Conservation (phyloP, 805 yeast species). For the Schizosaccharomyces japonicus region DNA sequence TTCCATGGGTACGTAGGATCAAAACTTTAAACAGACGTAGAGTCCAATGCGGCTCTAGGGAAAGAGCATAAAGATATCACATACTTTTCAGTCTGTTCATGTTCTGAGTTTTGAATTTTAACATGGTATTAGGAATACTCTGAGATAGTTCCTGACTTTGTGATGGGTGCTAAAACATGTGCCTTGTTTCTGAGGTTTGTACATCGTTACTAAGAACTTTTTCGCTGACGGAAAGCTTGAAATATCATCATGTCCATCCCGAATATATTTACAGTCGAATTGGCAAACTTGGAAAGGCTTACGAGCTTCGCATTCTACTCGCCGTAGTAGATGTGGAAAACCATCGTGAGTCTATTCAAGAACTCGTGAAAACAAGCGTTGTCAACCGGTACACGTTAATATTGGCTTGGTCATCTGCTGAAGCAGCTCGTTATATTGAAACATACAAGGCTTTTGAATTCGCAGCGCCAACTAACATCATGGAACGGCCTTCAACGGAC, state of each 20-base stretch:
- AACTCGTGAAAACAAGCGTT: slow-evolving; percentile 16
- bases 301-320: slow-evolving; percentile 16
- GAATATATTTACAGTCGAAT: slow-evolving; percentile 21
- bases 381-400: slow-evolving; percentile 16
- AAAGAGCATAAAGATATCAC: too few species aligned
- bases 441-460: slow-evolving; percentile 15
- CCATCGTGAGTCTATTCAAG: slow-evolving; percentile 16
- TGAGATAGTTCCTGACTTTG: slow-evolving; percentile 18
- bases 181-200: slow-evolving; percentile 16
- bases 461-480: slow-evolving; percentile 15
- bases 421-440: slow-evolving; percentile 19
- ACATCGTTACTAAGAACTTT: background rate
- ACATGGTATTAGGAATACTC: too few species aligned
- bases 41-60: too few species aligned
- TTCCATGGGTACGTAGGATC: too few species aligned
- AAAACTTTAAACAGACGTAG: too few species aligned
- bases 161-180: slow-evolving; percentile 16
- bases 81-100: too few species aligned
- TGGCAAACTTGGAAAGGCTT: slow-evolving; percentile 15
- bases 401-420: slow-evolving; percentile 18
- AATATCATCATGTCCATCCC: slow-evolving; percentile 17
- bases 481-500: slow-evolving; percentile 14
- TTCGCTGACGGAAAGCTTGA: slow-evolving; percentile 6
- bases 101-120: too few species aligned
- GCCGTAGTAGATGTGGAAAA: slow-evolving; percentile 20